A percentile compares a stretch with the other conserved stretches of the same genome.
phyloP scores from a whole-genome alignment of 805 yeast species.

The Ogataea paradorogensis region DNA sequence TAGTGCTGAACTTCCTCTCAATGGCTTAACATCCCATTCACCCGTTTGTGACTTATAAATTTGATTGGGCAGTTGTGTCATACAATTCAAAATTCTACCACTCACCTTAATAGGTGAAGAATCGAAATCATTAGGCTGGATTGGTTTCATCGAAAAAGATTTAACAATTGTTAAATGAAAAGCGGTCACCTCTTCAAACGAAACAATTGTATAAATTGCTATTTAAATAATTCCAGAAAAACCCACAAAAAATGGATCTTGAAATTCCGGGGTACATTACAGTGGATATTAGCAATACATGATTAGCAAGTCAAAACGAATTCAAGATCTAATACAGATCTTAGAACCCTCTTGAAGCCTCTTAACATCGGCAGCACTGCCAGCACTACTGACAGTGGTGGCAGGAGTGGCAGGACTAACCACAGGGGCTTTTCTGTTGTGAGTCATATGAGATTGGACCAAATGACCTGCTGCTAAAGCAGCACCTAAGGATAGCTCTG shows the following conservation, averaged over 20 bases:
- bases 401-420: conserved; percentile 9
- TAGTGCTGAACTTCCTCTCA: conserved; percentile 82
- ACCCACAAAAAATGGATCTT: conserved; percentile 2
- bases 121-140: conserved; percentile 22
- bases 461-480: conserved; percentile 98
- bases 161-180: not conserved
- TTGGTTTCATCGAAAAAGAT: conserved; percentile 2
- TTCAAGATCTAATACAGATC: conserved; percentile 64
- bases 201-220: conserved; percentile 5
- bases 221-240: conserved; percentile 10
- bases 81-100: conserved; percentile 67
- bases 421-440: conserved; percentile 57
- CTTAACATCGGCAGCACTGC: conserved; percentile 36
- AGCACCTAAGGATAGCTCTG: conserved; percentile 89
- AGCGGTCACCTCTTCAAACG: not conserved
- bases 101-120: conserved; percentile 38
- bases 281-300: conserved; percentile 11
- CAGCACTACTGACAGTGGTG: conserved; percentile 28
- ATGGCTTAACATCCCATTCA: conserved; percentile 58
- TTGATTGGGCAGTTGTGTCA: conserved; percentile 66
- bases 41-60: conserved; percentile 42
- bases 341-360: conserved; percentile 70
- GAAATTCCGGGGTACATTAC: conserved; percentile 11
- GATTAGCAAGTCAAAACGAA: conserved; percentile 3
- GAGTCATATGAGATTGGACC: conserved; percentile 96